These are phyloP conservation scores for Erucastrum elatum DNA, from an alignment of 345 rosid genomes.

Conservation along the genomic window DNA sequence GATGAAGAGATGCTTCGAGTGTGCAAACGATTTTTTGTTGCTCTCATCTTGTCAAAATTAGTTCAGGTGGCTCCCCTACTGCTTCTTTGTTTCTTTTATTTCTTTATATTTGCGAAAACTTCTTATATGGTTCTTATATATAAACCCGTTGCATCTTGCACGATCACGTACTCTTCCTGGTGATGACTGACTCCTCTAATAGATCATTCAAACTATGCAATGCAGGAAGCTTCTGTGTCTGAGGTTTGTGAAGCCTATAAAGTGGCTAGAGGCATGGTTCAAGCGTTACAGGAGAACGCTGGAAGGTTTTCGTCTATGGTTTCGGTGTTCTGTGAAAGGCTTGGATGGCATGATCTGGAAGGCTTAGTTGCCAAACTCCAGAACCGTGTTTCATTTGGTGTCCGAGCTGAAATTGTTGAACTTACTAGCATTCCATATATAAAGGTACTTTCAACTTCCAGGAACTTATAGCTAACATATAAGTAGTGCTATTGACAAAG, in stretches of 20 bases:
- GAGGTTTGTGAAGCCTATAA: constrained; percentile 94
- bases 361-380: constrained; percentile 90
- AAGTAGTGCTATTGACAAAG: constrained; percentile 16
- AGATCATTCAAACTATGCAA: constrained; percentile 29
- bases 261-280: constrained; percentile 98
- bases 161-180: constrained; percentile 9
- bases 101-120: constrained; percentile 7
- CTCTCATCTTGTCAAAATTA: constrained; percentile 89
- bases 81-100: constrained; percentile 1
- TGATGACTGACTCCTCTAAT: constrained; percentile 21
- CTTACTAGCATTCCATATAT: constrained; percentile 90
- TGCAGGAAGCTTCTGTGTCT: constrained; percentile 83
- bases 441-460: constrained; percentile 53
- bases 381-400: constrained; percentile 97
- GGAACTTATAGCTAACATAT: constrained; percentile 17
- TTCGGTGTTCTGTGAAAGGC: constrained; percentile 90
- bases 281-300: constrained; percentile 92
- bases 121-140: constrained; percentile 14
- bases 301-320: constrained; percentile 99
- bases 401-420: constrained; percentile 96
- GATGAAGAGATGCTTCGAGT: constrained; percentile 82
- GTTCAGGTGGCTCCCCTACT: constrained; percentile 64
- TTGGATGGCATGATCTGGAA: constrained; percentile 97
- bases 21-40: constrained; percentile 92
- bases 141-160: constrained; percentile 22